Base-by-base conservation (phyloP, 345 rosid species). In the Eutrema yunnanense region DNA sequence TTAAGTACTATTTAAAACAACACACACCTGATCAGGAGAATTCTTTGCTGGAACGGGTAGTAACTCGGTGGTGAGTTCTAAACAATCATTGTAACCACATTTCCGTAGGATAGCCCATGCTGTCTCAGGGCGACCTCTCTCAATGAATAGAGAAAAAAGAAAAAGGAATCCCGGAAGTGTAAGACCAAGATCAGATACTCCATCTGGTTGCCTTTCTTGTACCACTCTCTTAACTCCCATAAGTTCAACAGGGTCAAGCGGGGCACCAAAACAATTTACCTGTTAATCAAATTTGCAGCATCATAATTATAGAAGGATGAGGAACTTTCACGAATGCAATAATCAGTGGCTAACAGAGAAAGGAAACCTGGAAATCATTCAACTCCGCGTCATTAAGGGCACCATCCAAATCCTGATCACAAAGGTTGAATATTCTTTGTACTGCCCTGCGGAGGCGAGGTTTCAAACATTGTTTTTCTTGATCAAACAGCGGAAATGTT, bases 71-170 rank as follows among this genome's bases (percentile, higher is more conserved):
- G 81, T 87, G 57, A 90, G 81, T 79, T 84, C 88, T 74, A 90
- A 79, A 49, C 81, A 79, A 73, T 86, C 87, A 53, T 82, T 79
- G 77, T 88, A 90, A 61, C 95, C 95, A 76, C 82, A 90, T 81
- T 86, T 86, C 74, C 97, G 87, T 73, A 90, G 75, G 62, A 90
- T 90, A 71, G 89, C 80, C 97, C 97, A 91, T 71, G 88, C 82
- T 58, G 92, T 86, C 81, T 90, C 97, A 66, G 84, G 82, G 34
- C 89, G 90, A 29, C 97, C 92, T 75, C 82, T 88, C 60, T 90
- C 95, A 58, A 91, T 88, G 65, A 91, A 91, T 72, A 91, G 90
- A 49, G 92, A 75, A 81, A 86, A 89, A 43, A 91, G 89, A 69
- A 81, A 87, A 36, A 87, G 79, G 77, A 91, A 91, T 0, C 95